Conservation (phyloP, 371 early-diverging fungal genomes). For the Apophysomyces elegans region DNA sequence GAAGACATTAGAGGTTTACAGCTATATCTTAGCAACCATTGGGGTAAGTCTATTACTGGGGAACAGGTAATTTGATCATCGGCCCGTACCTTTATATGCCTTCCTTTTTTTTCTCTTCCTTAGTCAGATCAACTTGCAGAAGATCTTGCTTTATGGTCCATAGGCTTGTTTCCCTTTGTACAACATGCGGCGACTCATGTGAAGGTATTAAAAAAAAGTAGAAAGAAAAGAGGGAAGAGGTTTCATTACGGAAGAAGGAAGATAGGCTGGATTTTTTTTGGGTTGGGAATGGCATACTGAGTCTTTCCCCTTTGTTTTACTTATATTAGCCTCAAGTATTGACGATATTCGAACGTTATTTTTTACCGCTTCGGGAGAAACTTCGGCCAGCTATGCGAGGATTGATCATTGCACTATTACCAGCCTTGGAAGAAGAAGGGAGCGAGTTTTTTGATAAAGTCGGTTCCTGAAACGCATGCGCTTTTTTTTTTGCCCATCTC, state of each 20-base stretch:
- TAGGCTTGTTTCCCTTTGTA: constrained; percentile 92
- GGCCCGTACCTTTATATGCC: no score
- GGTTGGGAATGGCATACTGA: no score
- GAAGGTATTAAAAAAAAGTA: constrained; percentile 55
- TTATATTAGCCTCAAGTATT: constrained; percentile 74
- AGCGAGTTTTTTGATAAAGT: constrained; percentile 83
- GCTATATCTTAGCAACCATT: constrained; percentile 83
- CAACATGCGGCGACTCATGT: constrained; percentile 84
- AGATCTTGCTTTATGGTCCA: constrained; percentile 87
- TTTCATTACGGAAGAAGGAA: not conserved
- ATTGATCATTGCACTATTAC: constrained; percentile 82
- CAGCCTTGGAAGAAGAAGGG: constrained; percentile 91
- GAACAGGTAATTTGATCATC: no score
- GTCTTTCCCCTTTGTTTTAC: no score
- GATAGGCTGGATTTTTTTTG: no score
- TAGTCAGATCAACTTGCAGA: constrained; percentile 76
- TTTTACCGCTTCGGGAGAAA: constrained; percentile 71
- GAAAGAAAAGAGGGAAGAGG: not conserved
- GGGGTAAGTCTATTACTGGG: constrained; percentile 56
- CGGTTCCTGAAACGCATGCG: not conserved
- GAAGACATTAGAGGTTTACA: constrained; percentile 93
- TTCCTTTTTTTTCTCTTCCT: not conserved
- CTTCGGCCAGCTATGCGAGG: constrained; percentile 81
- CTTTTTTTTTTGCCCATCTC: not conserved
- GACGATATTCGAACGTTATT: constrained; percentile 72